Evolutionary conservation across 257 asterid species (phyloP), one percentile per base, ranked within the genome.

Genomic region (Cinchona pubescens): DNA sequence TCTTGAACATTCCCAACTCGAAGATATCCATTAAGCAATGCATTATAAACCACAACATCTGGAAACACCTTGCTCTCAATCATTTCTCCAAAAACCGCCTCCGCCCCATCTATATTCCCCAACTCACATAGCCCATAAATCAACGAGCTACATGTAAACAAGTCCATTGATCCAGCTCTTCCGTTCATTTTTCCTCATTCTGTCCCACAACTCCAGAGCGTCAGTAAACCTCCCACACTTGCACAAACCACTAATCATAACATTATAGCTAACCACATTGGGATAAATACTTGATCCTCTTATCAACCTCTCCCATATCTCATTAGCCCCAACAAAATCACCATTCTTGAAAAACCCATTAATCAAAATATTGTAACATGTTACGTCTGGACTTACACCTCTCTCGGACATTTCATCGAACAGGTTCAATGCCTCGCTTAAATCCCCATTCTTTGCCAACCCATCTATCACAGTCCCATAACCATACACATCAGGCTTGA

Each of bases 181-280:
- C 76, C 79, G 86, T 55, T 86, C 88, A 43, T 92, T 92, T 71
- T 78, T 83, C 75, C 78, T 86, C 97, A 92, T 89, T 83, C 92
- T 89, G 64, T 86, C 86, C 94, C 90, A 90, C 72, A 90, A 34
- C 66, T 78, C 89, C 71, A 91, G 75, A 51, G 87, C 92, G 82
- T 89, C 97, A 15, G 63, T 77, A 77, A 88, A 86, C 89, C 81
- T 88, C 46, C 89, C 87, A 53, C 96, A 90, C 82, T 87, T 88
- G 67, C 96, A 91, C 85, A 95, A 85, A 62, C 99, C 97, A 83
- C 89, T 89, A 81, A 94, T 89, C 91, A 89, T 73, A 78, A 90
- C 82, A 81, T 94, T 94, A 79, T 92, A 92, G 19, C 92, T 87
- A 76, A 79, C 90, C 49, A 83, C 85, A 72, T 84, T 91, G 21